phyloP scores from a whole-genome alignment of 352 stramenopile species.

The Phytophthora aleatoria region DNA sequence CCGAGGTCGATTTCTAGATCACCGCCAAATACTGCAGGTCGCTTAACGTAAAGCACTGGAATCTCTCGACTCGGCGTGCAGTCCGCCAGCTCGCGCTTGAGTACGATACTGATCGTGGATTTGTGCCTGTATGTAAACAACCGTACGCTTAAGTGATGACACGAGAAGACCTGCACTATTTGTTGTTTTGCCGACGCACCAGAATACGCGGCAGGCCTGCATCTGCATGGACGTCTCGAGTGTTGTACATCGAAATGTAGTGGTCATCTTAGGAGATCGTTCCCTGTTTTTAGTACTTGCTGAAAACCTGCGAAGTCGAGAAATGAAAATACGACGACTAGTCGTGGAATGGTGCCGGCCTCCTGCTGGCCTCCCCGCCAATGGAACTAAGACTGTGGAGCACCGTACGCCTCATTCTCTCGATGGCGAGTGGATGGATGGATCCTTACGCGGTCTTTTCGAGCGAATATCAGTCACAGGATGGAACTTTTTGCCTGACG shows the following conservation, averaged over 20 bases:
- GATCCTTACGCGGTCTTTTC: neutral
- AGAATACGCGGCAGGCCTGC: constrained; percentile 37
- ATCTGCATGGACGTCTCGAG: constrained; percentile 40
- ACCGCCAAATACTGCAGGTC: constrained; percentile 22
- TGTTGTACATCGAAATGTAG: constrained; percentile 29
- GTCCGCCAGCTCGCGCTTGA: constrained; percentile 31
- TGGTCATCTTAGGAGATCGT: constrained; percentile 18
- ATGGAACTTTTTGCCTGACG: neutral
- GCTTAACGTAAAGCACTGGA: constrained; percentile 29
- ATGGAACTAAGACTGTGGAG: constrained; percentile 6
- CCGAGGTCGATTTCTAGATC: constrained; percentile 38
- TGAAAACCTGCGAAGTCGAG: constrained; percentile 16
- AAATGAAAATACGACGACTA: constrained; percentile 30
- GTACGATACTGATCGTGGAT: constrained; percentile 33
- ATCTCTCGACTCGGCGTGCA: constrained; percentile 33
- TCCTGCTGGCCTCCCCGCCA: constrained; percentile 22
- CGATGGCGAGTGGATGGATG: constrained; percentile 21
- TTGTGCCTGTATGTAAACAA: constrained; percentile 24
- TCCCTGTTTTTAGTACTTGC: constrained; percentile 6
- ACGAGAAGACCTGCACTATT: neutral
- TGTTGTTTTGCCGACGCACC: constrained; percentile 13
- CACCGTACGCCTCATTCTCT: constrained; percentile 15
- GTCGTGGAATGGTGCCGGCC: constrained; percentile 16
- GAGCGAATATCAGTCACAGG: constrained; percentile 10
- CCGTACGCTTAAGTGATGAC: constrained; percentile 1